Conservation (phyloP, 2,329 filamentous ascomycete species). For the Diaporthe capsici region DNA sequence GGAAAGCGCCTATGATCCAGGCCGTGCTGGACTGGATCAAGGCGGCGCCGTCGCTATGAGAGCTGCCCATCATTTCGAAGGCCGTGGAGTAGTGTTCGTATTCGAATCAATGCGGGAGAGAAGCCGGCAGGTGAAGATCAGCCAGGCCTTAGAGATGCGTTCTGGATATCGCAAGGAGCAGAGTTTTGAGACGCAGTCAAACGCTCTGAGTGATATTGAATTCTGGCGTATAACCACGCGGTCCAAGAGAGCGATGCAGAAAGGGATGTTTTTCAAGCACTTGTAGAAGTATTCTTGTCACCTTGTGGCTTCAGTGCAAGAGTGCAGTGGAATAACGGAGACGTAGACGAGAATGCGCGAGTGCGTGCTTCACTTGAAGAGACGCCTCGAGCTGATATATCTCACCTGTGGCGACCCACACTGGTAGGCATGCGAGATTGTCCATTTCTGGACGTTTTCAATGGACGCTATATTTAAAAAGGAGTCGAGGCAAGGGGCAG, state of each 20-base stretch:
- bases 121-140: background rate
- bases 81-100: background rate
- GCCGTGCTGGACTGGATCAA: conserved; percentile 31
- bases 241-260: background rate
- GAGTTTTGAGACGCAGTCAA: background rate
- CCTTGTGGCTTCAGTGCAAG: background rate
- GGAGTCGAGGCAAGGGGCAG: conserved; percentile 24
- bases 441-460: background rate
- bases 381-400: background rate
- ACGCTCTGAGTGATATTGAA: background rate
- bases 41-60: conserved; percentile 15
- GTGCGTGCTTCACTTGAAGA: conserved; percentile 11
- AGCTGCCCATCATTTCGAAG: background rate
- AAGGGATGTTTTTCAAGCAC: background rate
- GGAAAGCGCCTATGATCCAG: conserved; percentile 24
- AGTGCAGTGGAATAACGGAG: background rate
- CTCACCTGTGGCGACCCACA: conserved; percentile 9
- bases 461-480: conserved; percentile 28
- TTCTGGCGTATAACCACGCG: background rate
- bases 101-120: background rate
- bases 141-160: background rate
- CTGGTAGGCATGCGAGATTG: conserved; percentile 16
- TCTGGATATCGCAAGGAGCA: background rate
- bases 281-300: background rate
- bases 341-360: background rate